Conservation (phyloP, 176 grass and related monocot genomes). For the Hordeum marinum region DNA sequence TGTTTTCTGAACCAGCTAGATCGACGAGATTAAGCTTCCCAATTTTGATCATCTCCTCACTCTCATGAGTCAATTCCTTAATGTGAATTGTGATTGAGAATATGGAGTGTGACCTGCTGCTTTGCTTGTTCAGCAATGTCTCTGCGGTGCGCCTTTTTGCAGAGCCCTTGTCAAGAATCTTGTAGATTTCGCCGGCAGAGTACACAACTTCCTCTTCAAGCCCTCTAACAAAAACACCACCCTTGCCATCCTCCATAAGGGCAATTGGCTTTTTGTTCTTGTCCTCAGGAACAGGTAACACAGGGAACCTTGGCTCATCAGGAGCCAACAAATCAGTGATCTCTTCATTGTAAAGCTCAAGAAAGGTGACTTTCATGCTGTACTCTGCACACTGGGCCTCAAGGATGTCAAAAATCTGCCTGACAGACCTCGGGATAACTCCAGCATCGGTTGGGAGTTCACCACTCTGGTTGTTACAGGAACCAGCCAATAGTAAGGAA, state of each 20-base stretch:
- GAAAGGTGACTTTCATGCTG: constrained; percentile 99
- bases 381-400: constrained; percentile 92
- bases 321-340: constrained; percentile 85
- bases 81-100: constrained; percentile 99
- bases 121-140: constrained; percentile 98
- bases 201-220: constrained; percentile 98
- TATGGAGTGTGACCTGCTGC: constrained; percentile 97
- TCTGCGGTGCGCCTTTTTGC: constrained; percentile 97
- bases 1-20: constrained; percentile 99
- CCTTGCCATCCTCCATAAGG: constrained; percentile 99
- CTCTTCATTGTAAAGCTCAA: constrained; percentile 98
- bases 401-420: constrained; percentile 84
- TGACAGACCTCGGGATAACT: constrained; percentile 92
- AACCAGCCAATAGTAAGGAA: constrained; percentile 19
- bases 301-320: constrained; percentile 80
- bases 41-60: constrained; percentile 99
- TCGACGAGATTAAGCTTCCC: constrained; percentile 99
- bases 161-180: constrained; percentile 97
- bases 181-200: constrained; percentile 89
- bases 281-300: constrained; percentile 72
- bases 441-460: constrained; percentile 91
- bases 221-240: constrained; percentile 94
- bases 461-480: constrained; percentile 60
- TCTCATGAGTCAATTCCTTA: constrained; percentile 90
- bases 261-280: constrained; percentile 97